Percentiles rank a stretch among this genome's conserved stretches.
Evolutionary conservation across 495 filamentous ascomycete species (phyloP).

Genomic region (Annulohypoxylon stygium): DNA sequence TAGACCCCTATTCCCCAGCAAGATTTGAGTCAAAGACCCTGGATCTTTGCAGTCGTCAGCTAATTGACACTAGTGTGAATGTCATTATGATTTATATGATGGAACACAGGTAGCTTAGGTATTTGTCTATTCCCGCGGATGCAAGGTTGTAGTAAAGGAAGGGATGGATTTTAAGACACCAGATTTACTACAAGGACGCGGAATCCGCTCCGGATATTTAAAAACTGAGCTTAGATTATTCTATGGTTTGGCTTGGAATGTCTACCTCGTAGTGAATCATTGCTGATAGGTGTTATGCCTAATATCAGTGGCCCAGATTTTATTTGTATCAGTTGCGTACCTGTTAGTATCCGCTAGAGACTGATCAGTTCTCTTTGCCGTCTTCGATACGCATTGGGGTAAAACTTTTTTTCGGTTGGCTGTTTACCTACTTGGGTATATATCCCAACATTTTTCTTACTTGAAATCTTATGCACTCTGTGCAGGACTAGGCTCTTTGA

Average conservation of each 20-base stretch:
- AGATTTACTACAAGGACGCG: background rate
- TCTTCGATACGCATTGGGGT: background rate
- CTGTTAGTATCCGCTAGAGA: background rate
- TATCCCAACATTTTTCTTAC: slow-evolving; percentile 6
- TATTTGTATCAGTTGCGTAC: background rate
- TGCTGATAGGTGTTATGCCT: background rate
- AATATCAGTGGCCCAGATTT: background rate
- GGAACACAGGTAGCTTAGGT: background rate
- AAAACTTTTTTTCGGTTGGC: background rate
- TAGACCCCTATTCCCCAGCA: background rate
- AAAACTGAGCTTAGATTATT: background rate
- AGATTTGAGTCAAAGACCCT: slow-evolving; percentile 14
- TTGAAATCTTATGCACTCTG: background rate
- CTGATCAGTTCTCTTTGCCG: background rate
- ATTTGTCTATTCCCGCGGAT: background rate
- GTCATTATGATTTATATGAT: background rate
- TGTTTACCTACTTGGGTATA: background rate
- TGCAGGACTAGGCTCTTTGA: background rate
- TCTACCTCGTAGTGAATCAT: background rate
- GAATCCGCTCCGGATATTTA: background rate
- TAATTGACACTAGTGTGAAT: background rate
- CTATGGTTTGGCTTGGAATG: background rate
- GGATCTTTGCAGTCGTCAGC: background rate
- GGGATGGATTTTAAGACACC: background rate
- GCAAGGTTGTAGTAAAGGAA: background rate